Percentiles rank a stretch among this genome's conserved stretches.
Evolutionary conservation across 352 stramenopile species (phyloP).

Genomic region (Pythium apleroticum): DNA sequence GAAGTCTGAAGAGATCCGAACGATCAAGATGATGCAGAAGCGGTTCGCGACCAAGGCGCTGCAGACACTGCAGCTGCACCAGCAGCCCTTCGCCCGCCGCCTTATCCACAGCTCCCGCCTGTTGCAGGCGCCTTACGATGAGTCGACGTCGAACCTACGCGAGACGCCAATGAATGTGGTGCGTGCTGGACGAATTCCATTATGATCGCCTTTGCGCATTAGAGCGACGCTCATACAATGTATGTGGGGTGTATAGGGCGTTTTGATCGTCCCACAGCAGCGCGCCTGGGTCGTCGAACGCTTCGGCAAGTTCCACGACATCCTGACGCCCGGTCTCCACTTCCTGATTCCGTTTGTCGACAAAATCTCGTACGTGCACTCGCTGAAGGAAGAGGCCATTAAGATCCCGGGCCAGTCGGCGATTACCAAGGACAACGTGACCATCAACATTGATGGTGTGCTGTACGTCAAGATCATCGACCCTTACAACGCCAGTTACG

Average conservation of each 20-base stretch:
- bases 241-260: conserved; percentile 38
- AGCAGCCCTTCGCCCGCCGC: conserved; percentile 10
- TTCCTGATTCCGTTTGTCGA: conserved; percentile 91
- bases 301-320: conserved; percentile 90
- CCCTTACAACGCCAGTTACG: conserved; percentile 88
- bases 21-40: conserved; percentile 22
- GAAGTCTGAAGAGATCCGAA: conserved; percentile 13
- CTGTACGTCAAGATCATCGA: conserved; percentile 92
- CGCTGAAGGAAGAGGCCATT: conserved; percentile 90
- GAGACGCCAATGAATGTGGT: conserved; percentile 32
- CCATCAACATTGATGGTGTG: conserved; percentile 91
- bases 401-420: conserved; percentile 89
- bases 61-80: conserved; percentile 18
- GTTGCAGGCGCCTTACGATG: conserved; percentile 24
- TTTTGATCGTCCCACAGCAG: conserved; percentile 88
- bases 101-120: conserved; percentile 27
- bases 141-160: conserved; percentile 24
- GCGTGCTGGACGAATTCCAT: not conserved
- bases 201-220: not conserved
- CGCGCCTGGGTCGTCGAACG: conserved; percentile 90
- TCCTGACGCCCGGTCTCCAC: conserved; percentile 84
- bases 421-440: conserved; percentile 92
- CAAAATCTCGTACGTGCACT: conserved; percentile 90
- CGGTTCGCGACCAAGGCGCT: conserved; percentile 15
- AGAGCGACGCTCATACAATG: not conserved